Evolutionary conservation across 257 asterid genomes (phyloP).

Genomic region (Hygrophila difformis): DNA sequence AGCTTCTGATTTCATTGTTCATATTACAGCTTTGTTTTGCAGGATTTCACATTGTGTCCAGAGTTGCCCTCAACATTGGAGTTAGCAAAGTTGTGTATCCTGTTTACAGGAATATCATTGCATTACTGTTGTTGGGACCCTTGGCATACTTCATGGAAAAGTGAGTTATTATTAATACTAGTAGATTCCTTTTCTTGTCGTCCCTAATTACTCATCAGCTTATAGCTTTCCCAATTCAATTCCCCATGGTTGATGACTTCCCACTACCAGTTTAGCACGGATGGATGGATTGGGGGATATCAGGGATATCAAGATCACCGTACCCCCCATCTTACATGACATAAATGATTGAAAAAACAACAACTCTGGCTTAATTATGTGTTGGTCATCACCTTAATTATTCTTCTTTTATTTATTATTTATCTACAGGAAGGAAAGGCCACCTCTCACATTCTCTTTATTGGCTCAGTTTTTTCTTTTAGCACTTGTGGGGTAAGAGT

Average conservation of each 20-base stretch:
- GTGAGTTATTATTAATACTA: conserved; percentile 36
- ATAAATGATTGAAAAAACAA: too few relatives aligned
- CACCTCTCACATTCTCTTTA: conserved; percentile 71
- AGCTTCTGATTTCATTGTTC: conserved; percentile 57
- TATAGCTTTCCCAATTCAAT: too few relatives aligned
- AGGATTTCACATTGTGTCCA: conserved; percentile 80
- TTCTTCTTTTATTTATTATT: too few relatives aligned
- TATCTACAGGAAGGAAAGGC: conserved; percentile 65
- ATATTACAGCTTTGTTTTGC: conserved; percentile 72
- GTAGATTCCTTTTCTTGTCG: too few relatives aligned
- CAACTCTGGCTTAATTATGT: too few relatives aligned
- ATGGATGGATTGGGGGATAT: too few relatives aligned
- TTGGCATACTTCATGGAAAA: conserved; percentile 72
- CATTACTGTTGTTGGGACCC: conserved; percentile 62
- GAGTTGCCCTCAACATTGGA: conserved; percentile 80
- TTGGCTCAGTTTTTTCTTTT: conserved; percentile 69
- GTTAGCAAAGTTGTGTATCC: conserved; percentile 86
- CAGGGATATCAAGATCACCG: too few relatives aligned
- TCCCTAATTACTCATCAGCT: too few relatives aligned
- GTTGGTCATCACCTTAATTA: too few relatives aligned
- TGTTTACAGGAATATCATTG: conserved; percentile 70
- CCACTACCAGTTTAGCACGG: too few relatives aligned
- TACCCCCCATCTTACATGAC: too few relatives aligned
- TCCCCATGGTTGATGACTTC: too few relatives aligned
- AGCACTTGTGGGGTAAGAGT: conserved; percentile 59